Conservation (phyloP, 306 rosid species). For the Pterocarpus santalinus region DNA sequence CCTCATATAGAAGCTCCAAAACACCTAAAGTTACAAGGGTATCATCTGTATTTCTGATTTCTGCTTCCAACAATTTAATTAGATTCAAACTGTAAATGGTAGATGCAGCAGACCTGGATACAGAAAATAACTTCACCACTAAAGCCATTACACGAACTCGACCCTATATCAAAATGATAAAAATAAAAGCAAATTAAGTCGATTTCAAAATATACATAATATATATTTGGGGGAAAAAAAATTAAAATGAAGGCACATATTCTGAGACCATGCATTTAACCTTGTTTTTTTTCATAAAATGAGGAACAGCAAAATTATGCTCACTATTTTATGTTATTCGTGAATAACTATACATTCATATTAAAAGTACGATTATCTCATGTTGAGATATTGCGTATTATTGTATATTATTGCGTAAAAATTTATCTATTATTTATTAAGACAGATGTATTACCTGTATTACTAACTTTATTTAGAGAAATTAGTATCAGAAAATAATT, state of each 20-base stretch:
- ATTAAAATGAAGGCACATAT: conserved; percentile 14
- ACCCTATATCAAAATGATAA: conserved; percentile 64
- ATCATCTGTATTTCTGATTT: conserved; percentile 73
- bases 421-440: no score
- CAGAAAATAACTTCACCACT: conserved; percentile 87
- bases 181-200: conserved; percentile 34
- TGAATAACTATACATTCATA: neutral
- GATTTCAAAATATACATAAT: conserved; percentile 2
- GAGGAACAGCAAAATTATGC: neutral
- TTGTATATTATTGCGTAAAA: no score
- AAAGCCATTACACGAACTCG: conserved; percentile 86
- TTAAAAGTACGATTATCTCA: neutral
- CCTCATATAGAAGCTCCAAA: conserved; percentile 97
- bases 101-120: conserved; percentile 78
- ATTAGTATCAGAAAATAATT: no score
- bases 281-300: neutral
- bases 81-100: conserved; percentile 69
- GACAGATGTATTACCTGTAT: no score
- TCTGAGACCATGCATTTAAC: conserved; percentile 19
- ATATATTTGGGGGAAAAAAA: neutral
- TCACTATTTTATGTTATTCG: neutral
- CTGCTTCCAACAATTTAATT: conserved; percentile 75
- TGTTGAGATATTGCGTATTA: no score
- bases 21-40: conserved; percentile 81
- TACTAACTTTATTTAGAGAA: no score